A percentile compares a stretch with the other conserved stretches of the same genome.
Evolutionary conservation across 148 eudicot species (phyloP).

Genomic region (Drosera capensis): DNA sequence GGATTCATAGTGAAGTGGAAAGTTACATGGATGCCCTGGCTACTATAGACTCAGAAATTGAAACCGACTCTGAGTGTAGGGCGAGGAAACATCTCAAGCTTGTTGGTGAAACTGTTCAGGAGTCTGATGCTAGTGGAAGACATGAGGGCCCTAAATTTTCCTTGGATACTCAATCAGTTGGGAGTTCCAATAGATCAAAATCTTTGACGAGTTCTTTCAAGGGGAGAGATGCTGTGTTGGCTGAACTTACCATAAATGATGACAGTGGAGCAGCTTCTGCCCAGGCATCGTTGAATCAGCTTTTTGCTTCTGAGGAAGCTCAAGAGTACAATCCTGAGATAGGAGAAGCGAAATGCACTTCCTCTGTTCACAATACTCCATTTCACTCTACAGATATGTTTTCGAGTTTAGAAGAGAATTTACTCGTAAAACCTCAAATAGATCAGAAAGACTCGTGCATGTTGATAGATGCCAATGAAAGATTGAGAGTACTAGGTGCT

Average conservation of each 20-base stretch:
- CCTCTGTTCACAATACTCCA: conserved; percentile 7
- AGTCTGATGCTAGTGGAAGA: conserved; percentile 48
- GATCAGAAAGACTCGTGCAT: conserved; percentile 10
- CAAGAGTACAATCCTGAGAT: conserved; percentile 14
- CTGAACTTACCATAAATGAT: conserved; percentile 20
- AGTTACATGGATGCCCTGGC: conserved; percentile 80
- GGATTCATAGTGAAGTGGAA: conserved; percentile 62
- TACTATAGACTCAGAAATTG: conserved; percentile 68
- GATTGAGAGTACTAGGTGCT: conserved; percentile 8
- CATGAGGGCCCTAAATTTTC: conserved; percentile 18
- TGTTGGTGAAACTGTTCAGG: conserved; percentile 16
- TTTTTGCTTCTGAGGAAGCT: conserved; percentile 13
- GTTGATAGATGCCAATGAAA: conserved; percentile 8
- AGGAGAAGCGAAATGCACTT: too few species aligned
- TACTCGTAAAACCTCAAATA: conserved; percentile 8
- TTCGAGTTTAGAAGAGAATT: conserved; percentile 15
- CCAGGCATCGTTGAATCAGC: conserved; percentile 12
- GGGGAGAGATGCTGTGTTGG: conserved; percentile 25
- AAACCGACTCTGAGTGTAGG: conserved; percentile 53
- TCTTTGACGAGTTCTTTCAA: conserved; percentile 28
- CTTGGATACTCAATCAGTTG: conserved; percentile 53
- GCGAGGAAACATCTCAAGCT: conserved; percentile 16
- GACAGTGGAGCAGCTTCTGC: conserved; percentile 16
- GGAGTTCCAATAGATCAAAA: conserved; percentile 46
- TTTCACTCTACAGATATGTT: conserved; percentile 16